phyloP scores from a whole-genome alignment of 441 rosid species.

The Populus trichocarpa region DNA sequence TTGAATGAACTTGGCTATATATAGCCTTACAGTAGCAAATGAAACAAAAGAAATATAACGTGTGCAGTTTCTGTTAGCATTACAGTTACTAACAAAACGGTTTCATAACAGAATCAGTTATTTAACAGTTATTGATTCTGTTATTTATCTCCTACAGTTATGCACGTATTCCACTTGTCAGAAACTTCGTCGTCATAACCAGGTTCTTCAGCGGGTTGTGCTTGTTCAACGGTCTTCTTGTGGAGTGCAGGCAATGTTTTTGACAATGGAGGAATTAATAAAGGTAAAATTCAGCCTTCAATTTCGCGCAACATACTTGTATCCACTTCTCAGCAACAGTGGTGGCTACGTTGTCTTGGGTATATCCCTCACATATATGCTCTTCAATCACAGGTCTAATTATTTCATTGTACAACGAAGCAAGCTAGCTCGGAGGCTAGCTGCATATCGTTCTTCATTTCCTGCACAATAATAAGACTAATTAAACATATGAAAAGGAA shows the following conservation, averaged over 20 bases:
- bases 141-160: no score
- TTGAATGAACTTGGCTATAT: no score
- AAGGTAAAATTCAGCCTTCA: conserved; percentile 84
- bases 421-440: conserved; percentile 44
- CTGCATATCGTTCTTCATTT: conserved; percentile 56
- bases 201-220: conserved; percentile 17
- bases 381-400: conserved; percentile 81
- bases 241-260: conserved; percentile 54
- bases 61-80: no score
- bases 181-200: neutral
- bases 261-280: conserved; percentile 53
- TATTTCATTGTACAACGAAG: conserved; percentile 63
- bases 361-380: conserved; percentile 74
- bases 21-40: no score
- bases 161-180: no score
- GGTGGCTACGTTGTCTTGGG: conserved; percentile 82
- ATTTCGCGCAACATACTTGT: conserved; percentile 65
- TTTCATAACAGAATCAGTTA: no score
- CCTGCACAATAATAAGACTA: conserved; percentile 43
- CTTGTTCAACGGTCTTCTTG: conserved; percentile 25
- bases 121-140: no score
- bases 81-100: no score
- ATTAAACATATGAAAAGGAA: neutral
- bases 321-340: conserved; percentile 97
- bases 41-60: no score